A percentile compares a stretch with the other conserved stretches of the same genome.
These are phyloP conservation scores for Sisymbrium altissimum DNA, from an alignment of 345 rosid genomes.

Conservation along the genomic window DNA sequence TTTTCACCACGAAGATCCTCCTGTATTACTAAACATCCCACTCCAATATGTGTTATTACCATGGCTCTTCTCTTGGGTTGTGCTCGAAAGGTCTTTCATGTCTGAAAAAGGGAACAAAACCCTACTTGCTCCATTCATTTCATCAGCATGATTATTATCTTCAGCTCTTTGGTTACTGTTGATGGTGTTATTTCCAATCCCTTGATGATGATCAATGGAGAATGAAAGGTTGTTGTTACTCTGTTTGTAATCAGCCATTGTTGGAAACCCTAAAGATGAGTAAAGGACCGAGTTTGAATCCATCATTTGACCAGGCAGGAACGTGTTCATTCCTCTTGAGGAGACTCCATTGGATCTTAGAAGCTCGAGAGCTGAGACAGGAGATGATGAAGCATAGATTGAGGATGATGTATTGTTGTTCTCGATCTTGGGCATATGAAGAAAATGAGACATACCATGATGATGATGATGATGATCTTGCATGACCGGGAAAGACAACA, in stretches of 20 bases:
- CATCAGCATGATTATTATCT: slow-evolving; percentile 21
- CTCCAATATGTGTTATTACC: slow-evolving; percentile 32
- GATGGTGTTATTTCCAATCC: slow-evolving; percentile 29
- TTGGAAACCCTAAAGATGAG: slow-evolving; percentile 36
- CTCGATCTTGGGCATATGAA: slow-evolving; percentile 34
- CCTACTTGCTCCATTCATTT: slow-evolving; percentile 34
- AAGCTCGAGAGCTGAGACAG: slow-evolving; percentile 34
- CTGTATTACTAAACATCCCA: slow-evolving; percentile 36
- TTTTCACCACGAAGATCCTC: slow-evolving; percentile 36
- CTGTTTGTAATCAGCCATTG: slow-evolving; percentile 33
- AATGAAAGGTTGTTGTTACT: slow-evolving; percentile 27
- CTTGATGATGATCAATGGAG: slow-evolving; percentile 33
- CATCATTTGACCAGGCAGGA: slow-evolving; percentile 37
- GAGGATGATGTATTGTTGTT: slow-evolving; percentile 27
- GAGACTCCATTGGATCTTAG: slow-evolving; percentile 33
- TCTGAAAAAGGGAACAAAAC: slow-evolving; percentile 35
- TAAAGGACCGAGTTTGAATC: slow-evolving; percentile 35
- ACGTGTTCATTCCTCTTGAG: slow-evolving; percentile 35
- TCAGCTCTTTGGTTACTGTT: slow-evolving; percentile 13
- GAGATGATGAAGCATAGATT: slow-evolving; percentile 29
- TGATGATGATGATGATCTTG: slow-evolving; percentile 34
- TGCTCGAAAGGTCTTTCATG: slow-evolving; percentile 34
- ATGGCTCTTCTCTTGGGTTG: slow-evolving; percentile 28
- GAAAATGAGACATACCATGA: slow-evolving; percentile 37
- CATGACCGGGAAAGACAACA: slow-evolving; percentile 36